These are phyloP conservation scores for Davidsoniella eucalypti DNA, from an alignment of 2,329 filamentous ascomycete genomes.

Conservation along the genomic window DNA sequence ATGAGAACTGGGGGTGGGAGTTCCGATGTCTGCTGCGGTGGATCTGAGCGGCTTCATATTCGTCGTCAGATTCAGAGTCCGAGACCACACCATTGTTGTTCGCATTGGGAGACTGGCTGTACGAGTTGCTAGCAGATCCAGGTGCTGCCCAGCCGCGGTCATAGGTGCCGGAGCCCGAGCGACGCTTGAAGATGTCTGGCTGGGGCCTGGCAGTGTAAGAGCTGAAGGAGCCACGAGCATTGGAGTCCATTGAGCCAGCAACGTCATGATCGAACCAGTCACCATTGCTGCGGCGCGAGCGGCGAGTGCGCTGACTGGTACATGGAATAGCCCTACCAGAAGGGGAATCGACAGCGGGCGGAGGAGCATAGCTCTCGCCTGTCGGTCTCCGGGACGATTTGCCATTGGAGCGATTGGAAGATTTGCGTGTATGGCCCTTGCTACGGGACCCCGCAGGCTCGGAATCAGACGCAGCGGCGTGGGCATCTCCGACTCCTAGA, in stretches of 20 bases:
- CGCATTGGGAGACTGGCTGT: slow-evolving; percentile 4
- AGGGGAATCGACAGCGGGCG: neutral
- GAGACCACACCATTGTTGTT: neutral
- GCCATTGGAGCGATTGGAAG: slow-evolving; percentile 6
- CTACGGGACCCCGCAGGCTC: neutral
- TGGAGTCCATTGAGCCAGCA: slow-evolving; percentile 7
- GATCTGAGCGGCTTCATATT: neutral
- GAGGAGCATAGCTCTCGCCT: neutral
- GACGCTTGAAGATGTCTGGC: neutral
- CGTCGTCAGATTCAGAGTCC: slow-evolving; percentile 6
- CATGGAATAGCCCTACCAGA: too few relatives aligned
- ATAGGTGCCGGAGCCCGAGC: slow-evolving; percentile 5
- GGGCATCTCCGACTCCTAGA: neutral
- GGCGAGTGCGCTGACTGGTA: slow-evolving; percentile 5
- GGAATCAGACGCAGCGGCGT: slow-evolving; percentile 1
- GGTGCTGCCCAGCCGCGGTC: slow-evolving; percentile 3
- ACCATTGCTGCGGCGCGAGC: slow-evolving; percentile 3
- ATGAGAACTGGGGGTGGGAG: slow-evolving; percentile 1
- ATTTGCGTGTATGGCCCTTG: slow-evolving; percentile 6
- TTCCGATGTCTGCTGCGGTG: slow-evolving; percentile 1
- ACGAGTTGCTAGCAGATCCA: neutral
- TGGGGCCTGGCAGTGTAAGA: neutral
- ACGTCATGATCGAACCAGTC: slow-evolving; percentile 1
- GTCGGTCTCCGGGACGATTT: slow-evolving; percentile 2
- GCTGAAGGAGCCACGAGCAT: slow-evolving; percentile 8